Conservation (phyloP, 1,284 basidiomycete genomes). For the Tylopilus orsonianus region DNA sequence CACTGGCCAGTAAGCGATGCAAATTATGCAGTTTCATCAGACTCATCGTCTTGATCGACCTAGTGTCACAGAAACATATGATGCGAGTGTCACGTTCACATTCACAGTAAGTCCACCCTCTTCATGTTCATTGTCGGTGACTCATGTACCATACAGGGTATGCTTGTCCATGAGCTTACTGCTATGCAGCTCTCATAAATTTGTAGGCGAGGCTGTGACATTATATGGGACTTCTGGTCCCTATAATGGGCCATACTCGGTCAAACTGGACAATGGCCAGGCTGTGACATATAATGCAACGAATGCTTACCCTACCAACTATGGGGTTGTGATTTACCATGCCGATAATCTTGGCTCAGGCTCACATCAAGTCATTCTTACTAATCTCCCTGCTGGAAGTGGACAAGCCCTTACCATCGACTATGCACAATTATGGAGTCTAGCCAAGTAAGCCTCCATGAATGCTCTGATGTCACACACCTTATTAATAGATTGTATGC, state of each 20-base stretch:
- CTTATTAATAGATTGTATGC: constrained; percentile 3
- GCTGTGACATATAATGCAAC: constrained; percentile 28
- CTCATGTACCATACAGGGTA: constrained; percentile 25
- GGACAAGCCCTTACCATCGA: constrained; percentile 25
- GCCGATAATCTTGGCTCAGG: constrained; percentile 36
- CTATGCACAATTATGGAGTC: constrained; percentile 26
- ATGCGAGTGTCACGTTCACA: constrained; percentile 29
- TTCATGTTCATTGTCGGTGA: not conserved
- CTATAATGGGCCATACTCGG: constrained; percentile 28
- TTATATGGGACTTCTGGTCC: constrained; percentile 32
- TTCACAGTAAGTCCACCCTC: constrained; percentile 29
- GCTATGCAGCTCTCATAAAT: constrained; percentile 3
- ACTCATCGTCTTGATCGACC: not conserved
- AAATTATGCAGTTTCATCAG: not conserved
- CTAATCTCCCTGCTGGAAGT: constrained; percentile 25
- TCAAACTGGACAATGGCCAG: constrained; percentile 26
- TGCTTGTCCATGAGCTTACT: not conserved
- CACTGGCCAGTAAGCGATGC: constrained; percentile 35
- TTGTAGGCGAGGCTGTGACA: constrained; percentile 28
- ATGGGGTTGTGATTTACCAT: constrained; percentile 29
- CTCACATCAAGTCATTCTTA: constrained; percentile 27
- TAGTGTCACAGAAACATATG: constrained; percentile 28
- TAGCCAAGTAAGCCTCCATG: constrained; percentile 5
- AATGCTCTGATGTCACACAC: not conserved
- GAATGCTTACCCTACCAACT: constrained; percentile 20